These are phyloP conservation scores for Candida maesae DNA, from an alignment of 805 yeast genomes.

Conservation along the genomic window DNA sequence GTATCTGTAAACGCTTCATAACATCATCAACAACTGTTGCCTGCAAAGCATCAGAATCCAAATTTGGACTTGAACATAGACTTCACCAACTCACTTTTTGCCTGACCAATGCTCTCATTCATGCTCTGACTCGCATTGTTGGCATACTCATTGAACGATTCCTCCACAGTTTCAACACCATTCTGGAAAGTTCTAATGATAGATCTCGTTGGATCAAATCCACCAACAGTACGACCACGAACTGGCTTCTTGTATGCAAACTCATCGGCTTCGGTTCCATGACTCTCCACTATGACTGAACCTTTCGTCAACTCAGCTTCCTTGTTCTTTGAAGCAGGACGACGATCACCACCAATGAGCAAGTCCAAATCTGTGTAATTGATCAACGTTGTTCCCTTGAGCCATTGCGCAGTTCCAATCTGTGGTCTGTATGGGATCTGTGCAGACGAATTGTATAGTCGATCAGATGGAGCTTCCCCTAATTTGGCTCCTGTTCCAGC, in stretches of 20 bases:
- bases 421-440: conserved; percentile 76
- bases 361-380: conserved; percentile 57
- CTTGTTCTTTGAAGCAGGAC: conserved; percentile 54
- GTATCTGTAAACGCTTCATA: neutral
- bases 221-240: conserved; percentile 33
- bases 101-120: conserved; percentile 47
- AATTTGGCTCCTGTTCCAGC: conserved; percentile 6
- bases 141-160: conserved; percentile 54
- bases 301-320: conserved; percentile 58
- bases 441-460: conserved; percentile 65
- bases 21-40: neutral
- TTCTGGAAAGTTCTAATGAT: conserved; percentile 43
- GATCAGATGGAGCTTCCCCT: conserved; percentile 38
- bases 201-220: conserved; percentile 39
- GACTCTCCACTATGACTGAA: conserved; percentile 25
- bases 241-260: conserved; percentile 46
- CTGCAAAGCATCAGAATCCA: conserved; percentile 47
- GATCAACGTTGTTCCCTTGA: conserved; percentile 68
- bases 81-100: conserved; percentile 46
- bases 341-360: conserved; percentile 69
- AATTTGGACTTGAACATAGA: conserved; percentile 51
- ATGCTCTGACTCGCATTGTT: conserved; percentile 48
- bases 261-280: conserved; percentile 20
- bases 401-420: conserved; percentile 79
- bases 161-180: conserved; percentile 52